These are phyloP conservation scores for Claviceps pazoutovae DNA, from an alignment of 2,329 filamentous ascomycete species.

Conservation along the genomic window DNA sequence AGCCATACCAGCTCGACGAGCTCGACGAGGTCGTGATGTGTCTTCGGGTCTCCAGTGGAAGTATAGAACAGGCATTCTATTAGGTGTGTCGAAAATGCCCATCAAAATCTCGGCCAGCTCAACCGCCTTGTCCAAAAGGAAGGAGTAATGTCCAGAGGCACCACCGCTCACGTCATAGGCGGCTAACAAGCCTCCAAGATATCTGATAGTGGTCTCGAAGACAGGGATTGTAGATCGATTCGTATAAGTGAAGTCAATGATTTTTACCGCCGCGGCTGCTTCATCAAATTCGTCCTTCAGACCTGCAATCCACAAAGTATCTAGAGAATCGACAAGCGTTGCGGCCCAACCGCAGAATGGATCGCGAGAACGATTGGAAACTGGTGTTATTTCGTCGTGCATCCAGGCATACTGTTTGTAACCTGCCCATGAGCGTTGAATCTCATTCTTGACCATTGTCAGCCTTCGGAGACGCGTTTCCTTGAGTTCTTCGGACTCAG, in stretches of 20 bases:
- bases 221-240: constrained; percentile 59
- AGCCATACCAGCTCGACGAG: constrained; percentile 44
- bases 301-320: constrained; percentile 80
- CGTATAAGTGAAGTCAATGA: constrained; percentile 74
- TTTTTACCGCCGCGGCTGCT: constrained; percentile 52
- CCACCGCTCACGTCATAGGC: constrained; percentile 77
- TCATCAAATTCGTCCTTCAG: constrained; percentile 67
- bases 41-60: constrained; percentile 62
- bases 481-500: constrained; percentile 47
- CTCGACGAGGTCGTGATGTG: constrained; percentile 49
- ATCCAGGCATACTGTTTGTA: constrained; percentile 71
- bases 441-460: constrained; percentile 55
- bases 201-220: constrained; percentile 86
- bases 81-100: constrained; percentile 79
- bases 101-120: constrained; percentile 72
- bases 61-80: constrained; percentile 76
- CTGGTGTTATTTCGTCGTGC: constrained; percentile 73
- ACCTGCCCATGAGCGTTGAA: constrained; percentile 66
- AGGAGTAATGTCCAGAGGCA: constrained; percentile 37
- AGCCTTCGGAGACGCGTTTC: constrained; percentile 51
- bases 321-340: constrained; percentile 68
- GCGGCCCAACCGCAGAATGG: constrained; percentile 89
- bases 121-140: constrained; percentile 63
- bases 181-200: constrained; percentile 71
- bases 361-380: constrained; percentile 53